Base-by-base conservation (phyloP, 441 rosid species). In the Populus hybrid region DNA sequence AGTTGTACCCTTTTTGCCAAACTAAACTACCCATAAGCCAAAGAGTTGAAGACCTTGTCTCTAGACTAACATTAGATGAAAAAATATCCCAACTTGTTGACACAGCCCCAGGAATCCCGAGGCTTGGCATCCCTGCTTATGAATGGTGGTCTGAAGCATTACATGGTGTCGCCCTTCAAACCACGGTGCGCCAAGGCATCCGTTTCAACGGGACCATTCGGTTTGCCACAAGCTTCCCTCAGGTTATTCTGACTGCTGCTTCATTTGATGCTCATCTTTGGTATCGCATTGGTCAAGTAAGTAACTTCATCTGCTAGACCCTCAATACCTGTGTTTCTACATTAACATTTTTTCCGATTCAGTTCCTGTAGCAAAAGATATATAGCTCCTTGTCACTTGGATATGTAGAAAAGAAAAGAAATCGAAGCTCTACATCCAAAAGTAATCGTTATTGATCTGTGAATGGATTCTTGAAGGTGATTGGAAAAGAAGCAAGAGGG, bases 221-320 rank as follows among this genome's bases (percentile, higher is more conserved):
- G 65, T 83, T 85, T 5, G 95, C 97, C 34, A 91, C 97, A 32
- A 94, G 91, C 82, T 92, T 94, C 82, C 98, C 93, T 81, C 97
- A 92, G 72, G 97, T 91, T 72, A 94, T 92, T 35, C 86, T 89
- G 71, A 84, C 90, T 23, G 93, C 96, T 3, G 88, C 98, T 75
- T 88, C 98, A 6, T 94, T 94, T 70, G 94, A 91, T 71, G 42
- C 86, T 1, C 72, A 80, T 72, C 86, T 81, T 18, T 92, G 98
- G 98, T 92, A 87, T 71, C 91, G 91, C 83, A 92, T 93, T 81
- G 97, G 91, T 66, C 91, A 88, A 77, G 97, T 88, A 16, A 76
- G 87, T 72, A 14, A 4, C 10, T 50, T 50, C 8, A 50, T 50
- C 57, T 50, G n/a, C 57, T 50, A 38, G 46, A 0, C 46, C 11